Evolutionary conservation across 2,329 filamentous ascomycete genomes (phyloP), one percentile per base, ranked within the genome.

Genomic region (Parastagonospora avenae): DNA sequence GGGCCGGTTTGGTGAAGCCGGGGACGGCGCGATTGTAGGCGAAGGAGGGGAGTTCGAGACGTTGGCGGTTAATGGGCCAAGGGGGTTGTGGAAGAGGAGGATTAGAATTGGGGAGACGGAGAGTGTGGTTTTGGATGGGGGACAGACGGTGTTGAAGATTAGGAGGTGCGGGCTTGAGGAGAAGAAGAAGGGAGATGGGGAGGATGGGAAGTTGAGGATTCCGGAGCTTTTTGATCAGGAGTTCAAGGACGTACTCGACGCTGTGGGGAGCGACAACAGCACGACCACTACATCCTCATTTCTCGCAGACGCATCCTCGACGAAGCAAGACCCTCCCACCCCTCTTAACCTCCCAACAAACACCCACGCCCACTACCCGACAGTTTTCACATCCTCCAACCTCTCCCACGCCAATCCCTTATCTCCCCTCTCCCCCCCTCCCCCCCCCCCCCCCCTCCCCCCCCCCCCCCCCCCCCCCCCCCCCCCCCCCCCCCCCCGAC

Each of bases 1-100:
- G 69, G 76, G 79, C 42, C 82, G 85, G 55, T 96, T 95, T 74
- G 88, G 89, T 38, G 76, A 81, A 54, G 77, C 76, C 65, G 78
- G 83, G 53, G 77, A 81, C 56, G 91, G 90, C 0, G 89, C 90
- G 8, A 85, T 92, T 8, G 76, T 97, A 14, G 94, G 94, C 1
- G 94, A 97, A 72, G 94, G 94, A 5, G 94, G 94, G 3, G 94
- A 97, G 77, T 97, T 95, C 73, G 94, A 97, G 81, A 97, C 92
- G 28, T 77, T 97, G 45, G 91, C 94, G 38, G 68, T 97, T 31
- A 85, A 92, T 73, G 94, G 93, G 9, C 93, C 93, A 8, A 64
- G 67, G 0, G 76, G 77, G 42, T 71, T 97, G 52, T 97, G 94
- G 81, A 88, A 83, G 74, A 83, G 81, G 58, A 83, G 80, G 44